Percentiles rank a stretch among this genome's conserved stretches.
These are phyloP conservation scores for Chiua virens DNA, from an alignment of 768 basidiomycete genomes.

Conservation along the genomic window DNA sequence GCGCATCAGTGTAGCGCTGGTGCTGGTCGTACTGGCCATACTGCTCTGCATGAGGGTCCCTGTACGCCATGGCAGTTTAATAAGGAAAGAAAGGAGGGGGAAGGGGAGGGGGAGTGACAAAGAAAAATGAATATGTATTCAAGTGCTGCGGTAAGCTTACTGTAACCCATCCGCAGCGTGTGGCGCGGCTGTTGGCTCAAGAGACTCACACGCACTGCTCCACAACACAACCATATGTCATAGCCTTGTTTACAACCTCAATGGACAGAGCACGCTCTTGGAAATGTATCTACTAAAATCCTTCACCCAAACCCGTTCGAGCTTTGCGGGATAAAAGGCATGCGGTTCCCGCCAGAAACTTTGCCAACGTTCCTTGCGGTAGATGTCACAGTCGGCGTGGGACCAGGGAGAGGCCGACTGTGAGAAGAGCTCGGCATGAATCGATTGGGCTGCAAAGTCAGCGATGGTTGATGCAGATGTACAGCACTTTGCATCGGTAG, in stretches of 20 bases:
- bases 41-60: constrained; percentile 51
- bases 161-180: constrained; percentile 1
- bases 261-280: neutral
- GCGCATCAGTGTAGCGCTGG: constrained; percentile 34
- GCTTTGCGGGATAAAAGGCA: constrained; percentile 49
- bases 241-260: too few relatives aligned
- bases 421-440: constrained; percentile 31
- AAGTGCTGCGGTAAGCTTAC: constrained; percentile 21
- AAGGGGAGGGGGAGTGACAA: neutral
- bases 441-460: constrained; percentile 28
- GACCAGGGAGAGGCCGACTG: constrained; percentile 21
- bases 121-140: too few relatives aligned
- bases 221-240: neutral
- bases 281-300: constrained; percentile 3
- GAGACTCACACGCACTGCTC: constrained; percentile 13
- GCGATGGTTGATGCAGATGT: neutral
- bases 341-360: constrained; percentile 45
- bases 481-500: constrained; percentile 16
- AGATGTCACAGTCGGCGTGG: constrained; percentile 1
- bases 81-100: neutral
- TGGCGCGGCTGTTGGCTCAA: constrained; percentile 6
- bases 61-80: constrained; percentile 43
- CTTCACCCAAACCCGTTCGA: constrained; percentile 32
- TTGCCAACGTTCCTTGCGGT: constrained; percentile 3
- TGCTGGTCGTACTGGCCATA: constrained; percentile 29